Percentiles rank a stretch among this genome's conserved stretches.
Evolutionary conservation across 2,329 filamentous ascomycete species (phyloP).

Genomic region (Verticillium zaregamsianum): DNA sequence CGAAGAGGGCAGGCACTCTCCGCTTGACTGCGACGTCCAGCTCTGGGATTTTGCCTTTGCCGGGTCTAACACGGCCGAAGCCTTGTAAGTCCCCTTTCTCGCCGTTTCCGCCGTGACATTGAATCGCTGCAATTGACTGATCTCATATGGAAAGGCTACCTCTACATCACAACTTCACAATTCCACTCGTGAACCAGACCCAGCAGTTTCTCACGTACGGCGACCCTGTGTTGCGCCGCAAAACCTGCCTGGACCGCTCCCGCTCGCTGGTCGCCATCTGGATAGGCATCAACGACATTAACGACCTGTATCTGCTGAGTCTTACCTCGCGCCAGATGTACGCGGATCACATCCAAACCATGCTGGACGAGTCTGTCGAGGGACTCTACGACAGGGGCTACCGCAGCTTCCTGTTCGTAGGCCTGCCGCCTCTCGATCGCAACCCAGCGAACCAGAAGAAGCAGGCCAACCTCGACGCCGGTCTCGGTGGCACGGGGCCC

Average conservation of each 20-base stretch:
- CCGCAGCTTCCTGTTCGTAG: conserved; percentile 47
- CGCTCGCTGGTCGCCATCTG: conserved; percentile 44
- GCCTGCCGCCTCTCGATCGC: conserved; percentile 41
- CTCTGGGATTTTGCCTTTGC: conserved; percentile 56
- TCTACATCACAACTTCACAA: conserved; percentile 46
- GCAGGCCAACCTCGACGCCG: neutral
- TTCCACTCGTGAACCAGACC: conserved; percentile 45
- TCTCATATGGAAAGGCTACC: conserved; percentile 27
- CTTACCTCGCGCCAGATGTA: conserved; percentile 14
- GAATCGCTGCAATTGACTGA: neutral
- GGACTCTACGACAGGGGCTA: conserved; percentile 45
- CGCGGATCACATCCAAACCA: conserved; percentile 42
- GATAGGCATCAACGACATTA: conserved; percentile 56
- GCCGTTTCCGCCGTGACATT: fast-evolving
- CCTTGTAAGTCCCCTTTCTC: conserved; percentile 23
- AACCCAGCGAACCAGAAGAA: neutral
- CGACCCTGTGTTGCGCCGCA: conserved; percentile 29
- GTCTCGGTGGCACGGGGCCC: neutral
- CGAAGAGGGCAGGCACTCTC: conserved; percentile 35
- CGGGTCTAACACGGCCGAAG: conserved; percentile 42
- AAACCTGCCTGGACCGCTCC: conserved; percentile 21
- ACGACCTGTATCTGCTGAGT: conserved; percentile 26
- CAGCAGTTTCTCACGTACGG: conserved; percentile 41
- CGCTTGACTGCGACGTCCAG: conserved; percentile 37
- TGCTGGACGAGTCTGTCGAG: conserved; percentile 24